These are phyloP conservation scores for Agaricus bisporus DNA, from an alignment of 768 basidiomycete genomes.

Conservation along the genomic window DNA sequence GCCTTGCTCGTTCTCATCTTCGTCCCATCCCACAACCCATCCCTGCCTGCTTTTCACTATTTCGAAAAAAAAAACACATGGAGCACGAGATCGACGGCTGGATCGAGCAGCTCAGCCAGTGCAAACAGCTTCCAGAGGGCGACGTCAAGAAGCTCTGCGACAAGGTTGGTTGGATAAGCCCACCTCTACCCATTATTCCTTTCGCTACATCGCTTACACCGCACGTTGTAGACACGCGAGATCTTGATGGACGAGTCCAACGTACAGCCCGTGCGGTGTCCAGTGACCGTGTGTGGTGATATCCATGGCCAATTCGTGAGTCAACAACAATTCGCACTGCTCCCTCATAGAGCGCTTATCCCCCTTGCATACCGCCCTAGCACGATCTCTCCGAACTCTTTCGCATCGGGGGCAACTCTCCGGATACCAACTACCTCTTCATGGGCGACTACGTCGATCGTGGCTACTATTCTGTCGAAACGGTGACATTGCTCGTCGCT, in stretches of 20 bases:
- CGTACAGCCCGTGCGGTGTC: slow-evolving; percentile 96
- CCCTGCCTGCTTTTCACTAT: slow-evolving; percentile 23
- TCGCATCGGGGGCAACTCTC: slow-evolving; percentile 96
- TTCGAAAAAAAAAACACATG: slow-evolving; percentile 24
- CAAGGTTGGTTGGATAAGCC: slow-evolving; percentile 63
- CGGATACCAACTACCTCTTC: slow-evolving; percentile 99
- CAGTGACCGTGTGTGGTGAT: slow-evolving; percentile 98
- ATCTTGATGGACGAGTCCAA: slow-evolving; percentile 99
- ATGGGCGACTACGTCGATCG: slow-evolving; percentile 99
- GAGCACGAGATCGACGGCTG: slow-evolving; percentile 89
- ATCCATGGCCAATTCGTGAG: slow-evolving; percentile 99
- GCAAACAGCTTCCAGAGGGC: slow-evolving; percentile 91
- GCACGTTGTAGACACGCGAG: slow-evolving; percentile 77
- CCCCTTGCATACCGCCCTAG: slow-evolving; percentile 34
- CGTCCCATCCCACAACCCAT: slow-evolving; percentile 26
- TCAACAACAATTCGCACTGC: slow-evolving; percentile 18
- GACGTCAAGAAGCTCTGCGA: slow-evolving; percentile 99
- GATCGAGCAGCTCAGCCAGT: slow-evolving; percentile 95
- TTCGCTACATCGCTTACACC: slow-evolving; percentile 9
- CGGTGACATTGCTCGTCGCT: slow-evolving; percentile 94
- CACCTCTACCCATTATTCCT: slow-evolving; percentile 1
- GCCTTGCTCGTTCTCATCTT: slow-evolving; percentile 23
- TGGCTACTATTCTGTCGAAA: slow-evolving; percentile 99
- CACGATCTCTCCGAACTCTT: slow-evolving; percentile 99
- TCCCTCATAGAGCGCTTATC: background rate